Percentiles rank a stretch among this genome's conserved stretches.
Evolutionary conservation across 768 basidiomycete genomes (phyloP).

Genomic region (Pholiota molesta): DNA sequence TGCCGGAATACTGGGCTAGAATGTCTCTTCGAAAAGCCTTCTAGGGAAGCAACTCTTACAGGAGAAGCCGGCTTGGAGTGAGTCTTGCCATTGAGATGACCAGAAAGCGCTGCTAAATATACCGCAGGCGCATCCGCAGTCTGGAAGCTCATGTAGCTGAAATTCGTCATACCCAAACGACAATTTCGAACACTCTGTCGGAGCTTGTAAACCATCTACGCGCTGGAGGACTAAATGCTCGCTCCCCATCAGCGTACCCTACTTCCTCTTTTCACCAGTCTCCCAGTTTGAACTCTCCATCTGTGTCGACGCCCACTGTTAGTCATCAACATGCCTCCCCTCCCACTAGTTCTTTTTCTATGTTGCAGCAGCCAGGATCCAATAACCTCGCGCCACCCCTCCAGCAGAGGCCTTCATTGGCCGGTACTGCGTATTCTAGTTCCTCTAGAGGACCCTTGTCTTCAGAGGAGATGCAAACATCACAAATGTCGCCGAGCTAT

Average conservation of each 20-base stretch:
- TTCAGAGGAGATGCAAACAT: slow-evolving; percentile 44
- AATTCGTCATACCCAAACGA: slow-evolving; percentile 69
- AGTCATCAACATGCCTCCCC: slow-evolving; percentile 47
- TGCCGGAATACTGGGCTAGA: slow-evolving; percentile 89
- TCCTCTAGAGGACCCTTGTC: slow-evolving; percentile 32
- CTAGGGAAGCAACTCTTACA: slow-evolving; percentile 81
- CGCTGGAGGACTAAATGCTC: slow-evolving; percentile 48
- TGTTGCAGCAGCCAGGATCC: slow-evolving; percentile 30
- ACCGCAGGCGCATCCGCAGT: slow-evolving; percentile 81
- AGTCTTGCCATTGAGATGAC: slow-evolving; percentile 31
- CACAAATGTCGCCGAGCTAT: slow-evolving; percentile 46
- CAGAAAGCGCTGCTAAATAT: slow-evolving; percentile 20
- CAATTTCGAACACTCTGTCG: slow-evolving; percentile 78
- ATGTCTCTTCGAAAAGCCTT: slow-evolving; percentile 95
- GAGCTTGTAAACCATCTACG: slow-evolving; percentile 84
- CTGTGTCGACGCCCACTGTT: slow-evolving; percentile 51
- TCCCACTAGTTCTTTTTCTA: slow-evolving; percentile 32
- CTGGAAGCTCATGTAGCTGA: slow-evolving; percentile 87
- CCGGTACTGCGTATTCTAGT: slow-evolving; percentile 39
- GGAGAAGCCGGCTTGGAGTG: slow-evolving; percentile 91
- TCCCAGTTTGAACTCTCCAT: slow-evolving; percentile 65
- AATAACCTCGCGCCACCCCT: slow-evolving; percentile 28
- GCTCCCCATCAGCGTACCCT: slow-evolving; percentile 69
- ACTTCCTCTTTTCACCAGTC: slow-evolving; percentile 60
- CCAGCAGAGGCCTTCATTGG: slow-evolving; percentile 38